Evolutionary conservation across 441 rosid genomes (phyloP).

Genomic region (Euphorbia celastroides): DNA sequence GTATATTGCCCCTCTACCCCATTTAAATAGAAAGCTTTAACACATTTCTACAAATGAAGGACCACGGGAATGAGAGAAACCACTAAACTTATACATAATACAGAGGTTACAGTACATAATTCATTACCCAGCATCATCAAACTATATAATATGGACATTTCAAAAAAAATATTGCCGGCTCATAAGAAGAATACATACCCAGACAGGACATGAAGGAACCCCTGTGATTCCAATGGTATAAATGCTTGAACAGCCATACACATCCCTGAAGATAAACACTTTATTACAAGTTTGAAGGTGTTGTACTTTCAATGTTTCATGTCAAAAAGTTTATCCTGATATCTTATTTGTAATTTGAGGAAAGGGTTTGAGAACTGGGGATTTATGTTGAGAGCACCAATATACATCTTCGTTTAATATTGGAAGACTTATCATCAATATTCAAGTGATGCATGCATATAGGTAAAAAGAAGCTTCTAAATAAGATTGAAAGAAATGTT

Average conservation of each 20-base stretch:
- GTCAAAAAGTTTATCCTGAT: no score
- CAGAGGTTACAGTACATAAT: not conserved
- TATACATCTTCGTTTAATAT: not conserved
- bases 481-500: not conserved
- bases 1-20: not conserved
- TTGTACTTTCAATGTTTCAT: not conserved
- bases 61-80: not conserved
- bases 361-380: not conserved
- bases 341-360: not conserved
- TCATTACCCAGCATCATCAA: not conserved
- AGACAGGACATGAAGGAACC: constrained; percentile 65
- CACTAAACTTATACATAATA: not conserved
- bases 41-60: not conserved
- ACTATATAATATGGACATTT: no score
- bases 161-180: not conserved
- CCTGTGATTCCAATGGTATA: constrained; percentile 61
- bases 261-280: constrained; percentile 57
- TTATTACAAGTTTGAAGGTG: constrained; percentile 2
- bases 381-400: not conserved
- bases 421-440: not conserved
- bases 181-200: constrained; percentile 39
- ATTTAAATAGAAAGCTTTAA: not conserved
- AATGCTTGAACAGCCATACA: constrained; percentile 89
- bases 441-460: not conserved
- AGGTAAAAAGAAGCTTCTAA: not conserved